phyloP scores from a whole-genome alignment of 139 green algal genomes.

The Nannochloris sp. region DNA sequence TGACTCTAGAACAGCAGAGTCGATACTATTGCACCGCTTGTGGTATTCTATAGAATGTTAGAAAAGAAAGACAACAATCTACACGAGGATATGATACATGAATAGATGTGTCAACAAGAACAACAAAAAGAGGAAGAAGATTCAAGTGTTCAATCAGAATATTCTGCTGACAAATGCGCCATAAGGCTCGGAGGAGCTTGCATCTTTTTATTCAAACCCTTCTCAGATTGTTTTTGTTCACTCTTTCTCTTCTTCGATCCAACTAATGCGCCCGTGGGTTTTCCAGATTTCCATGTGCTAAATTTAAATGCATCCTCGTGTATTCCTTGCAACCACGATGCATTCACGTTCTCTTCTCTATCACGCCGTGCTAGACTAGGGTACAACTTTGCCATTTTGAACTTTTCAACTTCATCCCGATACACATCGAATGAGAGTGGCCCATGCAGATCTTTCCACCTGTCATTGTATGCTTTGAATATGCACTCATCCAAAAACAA shows the following conservation, averaged over 20 bases:
- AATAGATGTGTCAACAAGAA: too few species aligned
- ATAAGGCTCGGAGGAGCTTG: background rate
- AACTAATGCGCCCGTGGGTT: background rate
- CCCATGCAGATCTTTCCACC: constrained; percentile 18
- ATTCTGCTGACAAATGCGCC: background rate
- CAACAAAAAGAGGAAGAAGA: too few species aligned
- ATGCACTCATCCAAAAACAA: constrained; percentile 63
- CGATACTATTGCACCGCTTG: background rate
- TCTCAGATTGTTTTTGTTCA: background rate
- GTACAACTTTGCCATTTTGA: constrained; percentile 51
- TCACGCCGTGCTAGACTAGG: constrained; percentile 55
- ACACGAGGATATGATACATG: too few species aligned
- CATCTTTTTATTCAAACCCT: background rate
- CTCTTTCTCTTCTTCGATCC: background rate
- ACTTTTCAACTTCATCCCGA: constrained; percentile 11
- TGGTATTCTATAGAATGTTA: background rate
- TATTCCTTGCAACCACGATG: constrained; percentile 32
- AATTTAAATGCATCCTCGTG: constrained; percentile 29
- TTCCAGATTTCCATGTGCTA: background rate
- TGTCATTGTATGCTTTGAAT: constrained; percentile 26
- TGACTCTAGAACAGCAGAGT: background rate
- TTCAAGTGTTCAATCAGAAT: background rate
- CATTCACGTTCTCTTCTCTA: constrained; percentile 33
- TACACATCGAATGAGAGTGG: constrained; percentile 3
- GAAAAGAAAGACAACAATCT: too few species aligned